Evolutionary conservation across 495 filamentous ascomycete genomes (phyloP), one percentile per base, ranked within the genome.

Genomic region (Daldinia childiae): DNA sequence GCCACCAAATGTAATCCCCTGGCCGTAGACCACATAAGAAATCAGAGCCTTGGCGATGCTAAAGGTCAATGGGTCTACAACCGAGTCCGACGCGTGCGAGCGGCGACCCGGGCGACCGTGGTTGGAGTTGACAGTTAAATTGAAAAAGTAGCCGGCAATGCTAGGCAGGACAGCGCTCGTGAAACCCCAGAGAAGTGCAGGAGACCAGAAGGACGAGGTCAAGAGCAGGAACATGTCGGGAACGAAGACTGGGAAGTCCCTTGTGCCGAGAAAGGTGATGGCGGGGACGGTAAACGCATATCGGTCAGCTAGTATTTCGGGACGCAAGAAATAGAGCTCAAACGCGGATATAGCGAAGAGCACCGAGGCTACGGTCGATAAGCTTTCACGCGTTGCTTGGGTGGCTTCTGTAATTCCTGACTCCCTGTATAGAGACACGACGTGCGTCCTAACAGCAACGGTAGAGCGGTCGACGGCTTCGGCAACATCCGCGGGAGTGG

Each of bases 191-290:
- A 95, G 83, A 9, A 88, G 82, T 32, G 92, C 88, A 0, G 94
- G 91, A 0, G 84, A 87, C 95, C 95, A 99, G 84, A 97, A 98
- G 0, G 82, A 83, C 29, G 84, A 76, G 3, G 90, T 93, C 8
- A 97, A 77, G n/a, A 98, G 79, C 1, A 89, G 79, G 74, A 96
- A 97, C 57, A 97, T 78, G 76, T 99, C 93, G 0, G 95, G 94
- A 30, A 94, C 74, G 64, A 86, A 85, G 63, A 97, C 81, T 6
- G 84, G 73, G 30, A 83, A 78, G 21, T 83, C 79, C 3, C 72
- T 60, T 6, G 80, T 86, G 43, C 79, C 78, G n/a, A 92, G 72
- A 24, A 87, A 74, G 0, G 81, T 68, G 51, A 92, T 75, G 12
- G 88, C 84, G 9, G 92, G 92, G 64, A 92, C 81, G 58, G 87